Evolutionary conservation across 2,329 filamentous ascomycete species (phyloP).

Genomic region (Aureobasidium leucospermi): DNA sequence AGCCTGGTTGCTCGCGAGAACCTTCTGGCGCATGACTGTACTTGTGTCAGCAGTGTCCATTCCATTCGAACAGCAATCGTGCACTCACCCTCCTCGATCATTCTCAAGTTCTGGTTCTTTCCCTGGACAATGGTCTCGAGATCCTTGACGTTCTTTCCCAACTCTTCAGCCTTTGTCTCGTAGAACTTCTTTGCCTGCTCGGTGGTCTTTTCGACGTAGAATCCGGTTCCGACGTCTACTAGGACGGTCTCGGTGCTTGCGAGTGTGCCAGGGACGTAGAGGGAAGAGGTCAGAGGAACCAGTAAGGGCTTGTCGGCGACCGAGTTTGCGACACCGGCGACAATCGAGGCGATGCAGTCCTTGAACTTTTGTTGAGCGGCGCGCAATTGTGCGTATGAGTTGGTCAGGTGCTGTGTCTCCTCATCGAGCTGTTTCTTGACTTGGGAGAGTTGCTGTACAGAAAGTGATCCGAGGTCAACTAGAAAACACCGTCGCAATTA

Average conservation of each 20-base stretch:
- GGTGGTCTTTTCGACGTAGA: conserved; percentile 79
- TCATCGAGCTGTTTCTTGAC: conserved; percentile 95
- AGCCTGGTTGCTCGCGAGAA: conserved; percentile 37
- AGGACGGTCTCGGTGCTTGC: conserved; percentile 69
- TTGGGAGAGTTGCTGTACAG: conserved; percentile 74
- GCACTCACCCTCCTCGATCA: conserved; percentile 65
- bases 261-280: conserved; percentile 84
- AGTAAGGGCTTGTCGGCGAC: conserved; percentile 58
- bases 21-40: conserved; percentile 45
- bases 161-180: conserved; percentile 57
- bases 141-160: conserved; percentile 58
- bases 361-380: conserved; percentile 85
- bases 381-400: conserved; percentile 82
- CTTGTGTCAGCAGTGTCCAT: conserved; percentile 18
- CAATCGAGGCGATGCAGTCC: conserved; percentile 77
- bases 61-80: background rate
- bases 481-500: conserved; percentile 12
- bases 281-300: conserved; percentile 87
- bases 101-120: conserved; percentile 77
- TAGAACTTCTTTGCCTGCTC: conserved; percentile 61
- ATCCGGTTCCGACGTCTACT: conserved; percentile 89
- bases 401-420: conserved; percentile 89
- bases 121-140: conserved; percentile 60
- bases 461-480: conserved; percentile 70
- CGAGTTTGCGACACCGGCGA: conserved; percentile 28